Percentiles rank a stretch among this genome's conserved stretches.
Evolutionary conservation across 371 early-diverging fungal genomes (phyloP).

Genomic region (Rhizomucor pusillus): DNA sequence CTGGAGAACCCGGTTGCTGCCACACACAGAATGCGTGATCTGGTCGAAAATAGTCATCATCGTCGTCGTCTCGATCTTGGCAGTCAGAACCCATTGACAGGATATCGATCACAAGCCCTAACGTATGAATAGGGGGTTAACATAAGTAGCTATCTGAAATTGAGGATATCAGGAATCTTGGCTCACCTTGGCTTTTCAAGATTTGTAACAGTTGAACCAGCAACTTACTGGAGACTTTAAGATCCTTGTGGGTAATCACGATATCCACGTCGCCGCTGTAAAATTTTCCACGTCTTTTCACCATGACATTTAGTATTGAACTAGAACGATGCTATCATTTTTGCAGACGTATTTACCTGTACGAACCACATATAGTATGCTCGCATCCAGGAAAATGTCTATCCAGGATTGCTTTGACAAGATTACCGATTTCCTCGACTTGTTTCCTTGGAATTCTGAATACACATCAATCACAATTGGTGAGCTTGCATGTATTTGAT

Average conservation of each 20-base stretch:
- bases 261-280: constrained; percentile 22
- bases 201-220: constrained; percentile 8
- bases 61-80: constrained; percentile 8
- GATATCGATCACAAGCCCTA: constrained; percentile 6
- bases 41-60: constrained; percentile 2
- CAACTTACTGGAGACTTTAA: neutral
- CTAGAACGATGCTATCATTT: neutral
- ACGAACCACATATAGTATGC: constrained; percentile 18
- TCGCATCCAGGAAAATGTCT: constrained; percentile 4
- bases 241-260: constrained; percentile 16
- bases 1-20: constrained; percentile 7
- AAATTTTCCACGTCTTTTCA: constrained; percentile 14
- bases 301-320: too few relatives aligned
- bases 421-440: constrained; percentile 13
- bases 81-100: constrained; percentile 14
- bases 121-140: neutral
- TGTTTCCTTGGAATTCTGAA: constrained; percentile 13
- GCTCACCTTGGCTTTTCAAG: constrained; percentile 6
- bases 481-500: neutral
- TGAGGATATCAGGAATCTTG: neutral
- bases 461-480: neutral
- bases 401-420: constrained; percentile 2
- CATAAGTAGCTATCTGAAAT: too few relatives aligned
- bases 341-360: too few relatives aligned
- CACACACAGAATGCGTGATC: constrained; percentile 22